Percentiles rank a stretch among this genome's conserved stretches.
Evolutionary conservation across 1,284 basidiomycete genomes (phyloP).

Genomic region (Coniophora puteana): DNA sequence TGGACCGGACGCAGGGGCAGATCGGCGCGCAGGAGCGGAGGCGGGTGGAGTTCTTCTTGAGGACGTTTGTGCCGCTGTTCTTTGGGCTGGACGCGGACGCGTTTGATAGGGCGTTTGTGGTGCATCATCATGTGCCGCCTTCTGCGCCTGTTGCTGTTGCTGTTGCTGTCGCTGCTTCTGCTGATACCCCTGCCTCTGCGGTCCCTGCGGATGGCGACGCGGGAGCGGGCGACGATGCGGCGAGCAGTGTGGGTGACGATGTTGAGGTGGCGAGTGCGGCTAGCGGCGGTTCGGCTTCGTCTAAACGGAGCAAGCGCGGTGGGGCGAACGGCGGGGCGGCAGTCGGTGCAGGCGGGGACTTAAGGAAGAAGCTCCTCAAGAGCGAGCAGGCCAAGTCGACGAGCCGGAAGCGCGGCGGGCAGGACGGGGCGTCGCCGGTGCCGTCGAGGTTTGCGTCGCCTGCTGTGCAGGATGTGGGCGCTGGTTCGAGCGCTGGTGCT

Average conservation of each 20-base stretch:
- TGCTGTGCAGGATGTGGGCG: conserved; percentile 38
- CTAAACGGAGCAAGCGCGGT: conserved; percentile 35
- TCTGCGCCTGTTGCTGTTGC: too few species aligned
- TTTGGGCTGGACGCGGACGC: conserved; percentile 67
- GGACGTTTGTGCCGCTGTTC: conserved; percentile 75
- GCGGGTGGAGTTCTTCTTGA: conserved; percentile 82
- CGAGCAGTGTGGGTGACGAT: conserved; percentile 42
- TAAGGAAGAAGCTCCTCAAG: conserved; percentile 73
- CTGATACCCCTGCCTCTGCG: too few species aligned
- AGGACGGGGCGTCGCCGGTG: conserved; percentile 33
- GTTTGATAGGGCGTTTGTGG: conserved; percentile 68
- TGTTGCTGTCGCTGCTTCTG: conserved; percentile 31
- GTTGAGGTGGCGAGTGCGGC: conserved; percentile 40
- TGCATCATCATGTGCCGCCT: too few species aligned
- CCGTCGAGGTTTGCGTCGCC: conserved; percentile 47
- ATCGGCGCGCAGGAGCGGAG: conserved; percentile 73
- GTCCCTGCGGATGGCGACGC: conserved; percentile 39
- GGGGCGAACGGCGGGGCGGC: too few species aligned
- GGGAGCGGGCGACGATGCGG: conserved; percentile 51
- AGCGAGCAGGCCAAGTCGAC: conserved; percentile 74
- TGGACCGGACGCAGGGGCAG: conserved; percentile 83
- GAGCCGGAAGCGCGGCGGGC: conserved; percentile 52
- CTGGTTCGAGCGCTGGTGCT: too few species aligned
- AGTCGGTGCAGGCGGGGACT: conserved; percentile 50
- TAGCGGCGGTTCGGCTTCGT: conserved; percentile 32